Percentiles rank a stretch among this genome's conserved stretches.
Conservation (phyloP, 2,329 filamentous ascomycete species). For the Aspergillus sp. region DNA sequence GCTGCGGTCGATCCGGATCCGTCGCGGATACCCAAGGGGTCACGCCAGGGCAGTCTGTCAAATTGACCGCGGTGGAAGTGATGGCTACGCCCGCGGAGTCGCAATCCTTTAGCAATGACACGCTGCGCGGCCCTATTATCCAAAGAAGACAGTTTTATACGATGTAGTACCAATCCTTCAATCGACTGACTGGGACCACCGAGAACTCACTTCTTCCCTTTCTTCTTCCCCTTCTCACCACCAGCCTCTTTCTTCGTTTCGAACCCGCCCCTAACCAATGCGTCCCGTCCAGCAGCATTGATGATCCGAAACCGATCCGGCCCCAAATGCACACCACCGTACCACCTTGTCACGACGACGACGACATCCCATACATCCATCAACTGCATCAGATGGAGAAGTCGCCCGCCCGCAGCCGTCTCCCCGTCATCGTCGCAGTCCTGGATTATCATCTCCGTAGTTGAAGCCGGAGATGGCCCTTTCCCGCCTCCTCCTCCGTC, state of each 20-base stretch:
- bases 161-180: neutral
- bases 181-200: neutral
- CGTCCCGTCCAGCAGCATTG: conserved; percentile 81
- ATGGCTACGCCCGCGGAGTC: neutral
- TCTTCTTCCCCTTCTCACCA: conserved; percentile 57
- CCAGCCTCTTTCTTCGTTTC: conserved; percentile 48
- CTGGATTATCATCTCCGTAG: conserved; percentile 63
- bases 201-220: conserved; percentile 42
- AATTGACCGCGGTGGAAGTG: neutral
- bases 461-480: conserved; percentile 1
- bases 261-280: conserved; percentile 73
- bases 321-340: conserved; percentile 84
- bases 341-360: conserved; percentile 94
- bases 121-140: neutral
- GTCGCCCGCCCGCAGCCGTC: conserved; percentile 79
- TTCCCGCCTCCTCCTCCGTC: neutral
- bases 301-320: conserved; percentile 89
- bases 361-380: conserved; percentile 93
- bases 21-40: neutral
- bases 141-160: neutral
- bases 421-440: conserved; percentile 97
- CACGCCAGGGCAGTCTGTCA: neutral
- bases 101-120: neutral
- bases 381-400: conserved; percentile 88
- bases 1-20: too few species aligned